Evolutionary conservation across 176 grass and related monocot genomes (phyloP).

Genomic region (Saccharum spontaneum): DNA sequence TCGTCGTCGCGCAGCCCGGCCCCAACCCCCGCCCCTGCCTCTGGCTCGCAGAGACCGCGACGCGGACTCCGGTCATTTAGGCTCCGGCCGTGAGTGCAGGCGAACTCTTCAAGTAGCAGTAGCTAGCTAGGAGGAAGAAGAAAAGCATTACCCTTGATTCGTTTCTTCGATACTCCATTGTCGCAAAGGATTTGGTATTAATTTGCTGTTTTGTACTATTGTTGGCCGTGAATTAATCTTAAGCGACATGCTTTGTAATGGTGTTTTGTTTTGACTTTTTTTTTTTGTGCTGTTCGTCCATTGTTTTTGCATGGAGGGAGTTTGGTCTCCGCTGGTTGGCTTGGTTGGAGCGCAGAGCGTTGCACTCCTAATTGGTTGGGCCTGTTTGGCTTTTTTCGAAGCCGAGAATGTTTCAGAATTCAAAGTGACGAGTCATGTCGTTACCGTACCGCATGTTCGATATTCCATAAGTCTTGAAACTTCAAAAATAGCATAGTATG

Average conservation of each 20-base stretch:
- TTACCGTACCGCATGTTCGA: no score
- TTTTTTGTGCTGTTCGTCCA: no score
- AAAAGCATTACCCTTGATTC: not conserved
- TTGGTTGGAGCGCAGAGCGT: no score
- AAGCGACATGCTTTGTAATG: no score
- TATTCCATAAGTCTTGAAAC: no score
- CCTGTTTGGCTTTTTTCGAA: no score
- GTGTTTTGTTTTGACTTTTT: not conserved
- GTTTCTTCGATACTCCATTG: not conserved
- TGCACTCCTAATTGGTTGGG: no score
- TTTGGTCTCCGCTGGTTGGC: no score
- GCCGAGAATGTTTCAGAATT: no score
- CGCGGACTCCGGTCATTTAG: not conserved
- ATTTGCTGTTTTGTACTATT: not conserved
- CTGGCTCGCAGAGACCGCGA: not conserved
- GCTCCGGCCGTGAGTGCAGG: not conserved
- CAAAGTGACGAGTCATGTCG: no score
- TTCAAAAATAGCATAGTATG: no score
- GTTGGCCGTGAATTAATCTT: not conserved
- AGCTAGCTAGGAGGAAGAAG: not conserved
- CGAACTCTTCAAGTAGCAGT: not conserved
- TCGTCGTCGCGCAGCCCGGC: not conserved
- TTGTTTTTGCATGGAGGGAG: no score
- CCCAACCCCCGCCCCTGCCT: not conserved
- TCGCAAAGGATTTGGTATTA: not conserved